These are phyloP conservation scores for Amanita muscaria DNA, from an alignment of 768 basidiomycete species.

Conservation along the genomic window DNA sequence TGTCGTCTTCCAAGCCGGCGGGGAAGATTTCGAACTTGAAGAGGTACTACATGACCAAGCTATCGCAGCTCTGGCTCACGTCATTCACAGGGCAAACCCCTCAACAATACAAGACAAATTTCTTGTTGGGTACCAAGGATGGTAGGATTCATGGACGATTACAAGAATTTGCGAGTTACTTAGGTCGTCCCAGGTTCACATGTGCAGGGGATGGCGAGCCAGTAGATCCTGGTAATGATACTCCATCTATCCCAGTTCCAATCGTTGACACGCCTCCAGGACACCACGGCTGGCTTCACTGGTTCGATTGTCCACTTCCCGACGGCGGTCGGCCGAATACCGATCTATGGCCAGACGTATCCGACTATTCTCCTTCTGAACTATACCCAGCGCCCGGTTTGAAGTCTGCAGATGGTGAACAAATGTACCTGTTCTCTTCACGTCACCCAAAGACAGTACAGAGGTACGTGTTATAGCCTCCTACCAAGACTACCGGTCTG, in stretches of 20 bases:
- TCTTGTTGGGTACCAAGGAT: conserved; percentile 82
- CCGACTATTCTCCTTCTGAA: conserved; percentile 61
- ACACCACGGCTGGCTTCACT: conserved; percentile 84
- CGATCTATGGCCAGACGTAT: conserved; percentile 77
- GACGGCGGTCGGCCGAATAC: conserved; percentile 63
- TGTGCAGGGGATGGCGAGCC: conserved; percentile 63
- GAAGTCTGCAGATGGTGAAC: conserved; percentile 43
- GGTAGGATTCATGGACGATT: conserved; percentile 33
- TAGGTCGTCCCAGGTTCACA: conserved; percentile 46
- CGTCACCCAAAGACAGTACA: conserved; percentile 67
- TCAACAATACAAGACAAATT: conserved; percentile 78
- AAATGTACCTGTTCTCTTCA: conserved; percentile 69
- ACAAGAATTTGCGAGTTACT: neutral
- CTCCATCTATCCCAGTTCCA: neutral
- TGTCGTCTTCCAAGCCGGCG: neutral
- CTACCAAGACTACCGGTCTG: neutral
- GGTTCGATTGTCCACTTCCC: conserved; percentile 64
- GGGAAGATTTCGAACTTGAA: conserved; percentile 24
- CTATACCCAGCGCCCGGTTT: conserved; percentile 64
- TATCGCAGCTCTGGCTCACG: too few relatives aligned
- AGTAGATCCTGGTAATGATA: conserved; percentile 44
- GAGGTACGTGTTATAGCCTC: conserved; percentile 23
- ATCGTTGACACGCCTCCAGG: conserved; percentile 23
- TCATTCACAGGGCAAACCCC: conserved; percentile 46
- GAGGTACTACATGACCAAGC: too few relatives aligned